phyloP scores from a whole-genome alignment of 306 rosid genomes.

The Dryas octopetala region DNA sequence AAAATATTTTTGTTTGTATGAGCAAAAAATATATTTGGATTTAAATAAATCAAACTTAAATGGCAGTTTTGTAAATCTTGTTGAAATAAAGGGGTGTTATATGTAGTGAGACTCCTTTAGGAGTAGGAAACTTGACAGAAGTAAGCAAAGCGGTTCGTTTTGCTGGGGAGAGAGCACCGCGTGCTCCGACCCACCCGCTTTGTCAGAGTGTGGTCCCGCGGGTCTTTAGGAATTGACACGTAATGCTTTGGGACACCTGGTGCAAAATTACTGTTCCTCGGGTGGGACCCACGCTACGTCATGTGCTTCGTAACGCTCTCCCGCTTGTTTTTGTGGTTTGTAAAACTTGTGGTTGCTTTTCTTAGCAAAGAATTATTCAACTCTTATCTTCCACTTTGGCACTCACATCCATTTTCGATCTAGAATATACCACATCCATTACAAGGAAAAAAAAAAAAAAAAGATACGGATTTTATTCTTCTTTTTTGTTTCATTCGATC shows the following conservation, averaged over 20 bases:
- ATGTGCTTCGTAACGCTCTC: slow-evolving; percentile 26
- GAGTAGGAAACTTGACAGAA: slow-evolving; percentile 14
- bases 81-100: background rate
- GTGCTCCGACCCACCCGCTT: slow-evolving; percentile 9
- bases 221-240: slow-evolving; percentile 18
- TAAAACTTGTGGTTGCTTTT: background rate
- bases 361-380: background rate
- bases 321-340: background rate
- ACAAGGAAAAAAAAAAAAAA: background rate
- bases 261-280: background rate
- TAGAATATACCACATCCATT: background rate
- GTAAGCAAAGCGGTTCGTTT: background rate
- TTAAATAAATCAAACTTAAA: background rate
- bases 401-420: background rate
- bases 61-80: slow-evolving; percentile 6
- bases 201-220: background rate
- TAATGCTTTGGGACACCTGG: slow-evolving; percentile 24
- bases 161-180: slow-evolving; percentile 10
- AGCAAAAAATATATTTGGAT: too few relatives aligned
- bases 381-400: background rate
- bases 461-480: background rate
- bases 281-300: slow-evolving; percentile 37
- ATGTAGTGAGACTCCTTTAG: background rate
- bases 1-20: too few relatives aligned
- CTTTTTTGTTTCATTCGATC: background rate